Evolutionary conservation across 257 asterid species (phyloP), one percentile per base, ranked within the genome.

Genomic region (Ilex aquifolium): DNA sequence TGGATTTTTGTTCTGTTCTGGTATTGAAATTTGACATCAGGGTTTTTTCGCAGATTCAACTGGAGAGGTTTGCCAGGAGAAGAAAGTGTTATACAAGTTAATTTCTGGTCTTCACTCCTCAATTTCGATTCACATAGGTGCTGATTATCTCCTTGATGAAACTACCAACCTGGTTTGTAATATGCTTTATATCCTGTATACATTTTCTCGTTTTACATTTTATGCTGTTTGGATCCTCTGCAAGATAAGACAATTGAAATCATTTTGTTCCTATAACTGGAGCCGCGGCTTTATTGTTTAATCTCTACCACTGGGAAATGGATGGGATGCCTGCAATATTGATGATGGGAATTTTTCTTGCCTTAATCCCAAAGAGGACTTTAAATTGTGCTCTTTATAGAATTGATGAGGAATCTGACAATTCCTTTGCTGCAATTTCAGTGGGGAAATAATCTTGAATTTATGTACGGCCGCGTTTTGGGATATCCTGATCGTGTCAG

Each of bases 81-180:
- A 81, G 74, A 87, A 82, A 73, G 89, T 88, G 63, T 64, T 91
- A 17, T 91, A 81, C 87, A 88, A 91, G 77, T 80, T 91, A 71
- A 91, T 91, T 69, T 91, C 97, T 9, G 96, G 96, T 68, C 95
- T 91, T 60, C 97, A 91, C 69, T 78, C 97, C 74, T 91, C 97
- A 51, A 91, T 91, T 56, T 91, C 97, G 44, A 77, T 82, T 69
- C 97, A 91, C 74, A 88, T 91, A 67, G 95, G 85, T 9, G 67
- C 96, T 57, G 96, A 86, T 42, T 91, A 85, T 77, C 88, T 91
- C 52, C 91, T 91, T 46, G 97, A 91, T 46, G 96, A 91, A 82
- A 77, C 86, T 75, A 77, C 53, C 61, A 81, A 80, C 76, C 71
- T 71, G 96, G 96, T 91, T 48, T 44, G 81, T 63, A 61, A 6